Conservation (phyloP, 768 basidiomycete species). For the Amyloporia xantha region DNA sequence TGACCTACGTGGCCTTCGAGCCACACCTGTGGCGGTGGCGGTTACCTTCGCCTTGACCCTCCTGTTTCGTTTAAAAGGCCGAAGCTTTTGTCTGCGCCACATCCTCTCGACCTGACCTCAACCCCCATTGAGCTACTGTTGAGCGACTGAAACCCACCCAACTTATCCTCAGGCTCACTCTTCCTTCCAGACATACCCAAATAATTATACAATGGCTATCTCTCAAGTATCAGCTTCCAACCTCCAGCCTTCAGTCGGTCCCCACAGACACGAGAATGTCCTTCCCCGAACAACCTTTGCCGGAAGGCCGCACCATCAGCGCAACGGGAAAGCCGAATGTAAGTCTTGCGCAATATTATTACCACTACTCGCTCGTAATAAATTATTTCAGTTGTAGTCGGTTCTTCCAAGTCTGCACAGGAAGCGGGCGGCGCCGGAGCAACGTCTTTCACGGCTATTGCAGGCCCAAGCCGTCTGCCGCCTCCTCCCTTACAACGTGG, state of each 20-base stretch:
- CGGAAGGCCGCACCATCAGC: neutral
- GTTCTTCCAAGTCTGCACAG: neutral
- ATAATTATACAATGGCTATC: neutral
- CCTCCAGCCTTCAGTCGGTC: neutral
- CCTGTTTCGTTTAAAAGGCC: neutral
- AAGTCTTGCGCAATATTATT: neutral
- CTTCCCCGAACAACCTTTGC: neutral
- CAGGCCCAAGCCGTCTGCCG: neutral
- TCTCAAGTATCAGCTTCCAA: constrained; percentile 2
- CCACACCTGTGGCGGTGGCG: neutral
- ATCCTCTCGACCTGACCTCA: neutral
- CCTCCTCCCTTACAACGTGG: neutral
- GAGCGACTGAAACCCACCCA: no score
- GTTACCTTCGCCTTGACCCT: neutral
- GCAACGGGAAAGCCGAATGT: neutral
- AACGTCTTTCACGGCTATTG: no score
- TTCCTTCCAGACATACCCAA: neutral
- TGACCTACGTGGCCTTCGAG: neutral
- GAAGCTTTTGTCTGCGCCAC: neutral
- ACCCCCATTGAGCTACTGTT: neutral
- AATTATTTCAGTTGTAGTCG: neutral
- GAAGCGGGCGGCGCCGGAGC: neutral
- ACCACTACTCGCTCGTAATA: neutral
- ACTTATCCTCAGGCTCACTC: neutral
- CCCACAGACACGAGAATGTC: neutral